phyloP scores from a whole-genome alignment of 1,139 yeast genomes.

The Taphrina deformans region DNA sequence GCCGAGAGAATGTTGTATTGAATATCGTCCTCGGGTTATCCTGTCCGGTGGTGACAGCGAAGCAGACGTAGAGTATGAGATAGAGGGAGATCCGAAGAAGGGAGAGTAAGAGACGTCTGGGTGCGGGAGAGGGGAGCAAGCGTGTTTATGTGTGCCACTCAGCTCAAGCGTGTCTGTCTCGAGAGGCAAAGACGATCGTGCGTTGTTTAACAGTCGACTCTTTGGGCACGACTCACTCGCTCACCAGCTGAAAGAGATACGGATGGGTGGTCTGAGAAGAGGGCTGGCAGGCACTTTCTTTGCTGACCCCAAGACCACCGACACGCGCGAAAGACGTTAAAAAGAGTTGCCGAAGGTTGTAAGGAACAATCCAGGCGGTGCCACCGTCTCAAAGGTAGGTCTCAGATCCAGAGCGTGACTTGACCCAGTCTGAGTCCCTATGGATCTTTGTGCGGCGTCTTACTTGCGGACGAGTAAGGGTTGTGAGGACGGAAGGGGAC shows the following conservation, averaged over 20 bases:
- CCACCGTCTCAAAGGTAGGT: not conserved
- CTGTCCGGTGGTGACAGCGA: not conserved
- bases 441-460: too few relatives aligned
- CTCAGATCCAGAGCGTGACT: not conserved
- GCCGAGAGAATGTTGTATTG: not conserved
- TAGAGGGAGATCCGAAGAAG: not conserved
- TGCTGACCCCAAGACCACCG: not conserved
- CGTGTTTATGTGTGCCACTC: not conserved
- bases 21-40: not conserved
- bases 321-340: not conserved
- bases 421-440: too few relatives aligned
- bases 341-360: not conserved
- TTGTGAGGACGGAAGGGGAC: not conserved
- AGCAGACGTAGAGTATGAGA: not conserved
- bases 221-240: not conserved
- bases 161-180: too few relatives aligned
- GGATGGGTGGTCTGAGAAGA: not conserved
- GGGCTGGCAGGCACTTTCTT: too few relatives aligned
- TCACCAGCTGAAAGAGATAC: not conserved
- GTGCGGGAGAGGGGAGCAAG: not conserved
- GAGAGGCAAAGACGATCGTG: not conserved
- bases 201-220: not conserved
- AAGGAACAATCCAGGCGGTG: not conserved
- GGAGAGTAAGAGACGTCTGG: not conserved
- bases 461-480: not conserved